These are phyloP conservation scores for Gossypium anomalum DNA, from an alignment of 345 rosid genomes.

Conservation along the genomic window DNA sequence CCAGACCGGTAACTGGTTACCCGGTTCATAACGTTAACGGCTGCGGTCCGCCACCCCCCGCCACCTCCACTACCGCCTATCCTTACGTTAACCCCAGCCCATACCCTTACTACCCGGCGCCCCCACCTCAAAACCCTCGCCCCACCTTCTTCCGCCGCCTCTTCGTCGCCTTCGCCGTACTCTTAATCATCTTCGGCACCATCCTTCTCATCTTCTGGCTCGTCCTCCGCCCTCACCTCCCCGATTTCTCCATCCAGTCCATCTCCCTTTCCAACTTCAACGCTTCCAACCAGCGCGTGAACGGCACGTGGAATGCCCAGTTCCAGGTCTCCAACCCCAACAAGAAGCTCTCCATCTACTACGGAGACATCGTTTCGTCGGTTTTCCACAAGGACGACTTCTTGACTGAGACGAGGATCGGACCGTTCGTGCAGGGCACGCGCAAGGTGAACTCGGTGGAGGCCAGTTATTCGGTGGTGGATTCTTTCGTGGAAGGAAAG, in stretches of 20 bases:
- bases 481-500: conserved; percentile 33
- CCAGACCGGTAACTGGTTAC: conserved; percentile 51
- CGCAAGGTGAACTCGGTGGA: conserved; percentile 36
- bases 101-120: conserved; percentile 29
- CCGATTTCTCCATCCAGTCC: conserved; percentile 44
- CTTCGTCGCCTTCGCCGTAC: conserved; percentile 20
- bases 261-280: conserved; percentile 54
- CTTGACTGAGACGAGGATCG: conserved; percentile 42
- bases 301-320: conserved; percentile 53
- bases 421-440: conserved; percentile 57
- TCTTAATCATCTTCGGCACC: conserved; percentile 39
- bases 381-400: conserved; percentile 24
- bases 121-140: conserved; percentile 36
- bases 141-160: conserved; percentile 46
- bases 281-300: conserved; percentile 31
- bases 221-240: conserved; percentile 64
- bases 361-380: conserved; percentile 21
- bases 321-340: conserved; percentile 61
- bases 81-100: conserved; percentile 41
- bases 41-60: conserved; percentile 27
- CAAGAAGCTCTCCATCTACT: conserved; percentile 54
- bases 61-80: conserved; percentile 30
- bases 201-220: conserved; percentile 59
- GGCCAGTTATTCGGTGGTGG: conserved; percentile 26
- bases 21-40: conserved; percentile 50